Percentiles rank a stretch among this genome's conserved stretches.
Conservation (phyloP, 129 eudicot species). For the Artemisia argyi region DNA sequence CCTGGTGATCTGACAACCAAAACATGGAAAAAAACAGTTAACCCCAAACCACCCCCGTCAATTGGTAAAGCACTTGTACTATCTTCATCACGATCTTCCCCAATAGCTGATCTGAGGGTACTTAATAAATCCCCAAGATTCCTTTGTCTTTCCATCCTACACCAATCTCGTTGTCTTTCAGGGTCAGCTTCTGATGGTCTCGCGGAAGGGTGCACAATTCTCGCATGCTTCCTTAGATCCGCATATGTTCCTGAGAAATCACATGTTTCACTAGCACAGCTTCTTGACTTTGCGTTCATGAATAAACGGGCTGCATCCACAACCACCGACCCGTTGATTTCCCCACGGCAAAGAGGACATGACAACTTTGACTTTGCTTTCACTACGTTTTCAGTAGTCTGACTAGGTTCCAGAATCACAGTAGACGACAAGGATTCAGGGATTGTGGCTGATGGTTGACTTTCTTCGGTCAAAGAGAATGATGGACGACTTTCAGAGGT, state of each 20-base stretch:
- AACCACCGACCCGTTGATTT: slow-evolving; percentile 66
- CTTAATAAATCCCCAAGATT: slow-evolving; percentile 78
- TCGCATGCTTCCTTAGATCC: slow-evolving; percentile 78
- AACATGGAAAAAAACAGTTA: slow-evolving; percentile 61
- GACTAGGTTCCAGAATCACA: slow-evolving; percentile 26
- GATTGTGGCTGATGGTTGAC: background rate
- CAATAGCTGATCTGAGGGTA: slow-evolving; percentile 56
- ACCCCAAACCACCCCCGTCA: slow-evolving; percentile 56
- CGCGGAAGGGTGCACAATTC: slow-evolving; percentile 59
- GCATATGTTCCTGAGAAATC: slow-evolving; percentile 66
- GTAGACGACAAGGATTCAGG: background rate
- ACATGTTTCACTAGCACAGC: slow-evolving; percentile 75
- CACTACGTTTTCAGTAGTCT: slow-evolving; percentile 34
- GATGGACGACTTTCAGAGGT: slow-evolving; percentile 21
- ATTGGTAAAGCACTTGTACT: slow-evolving; percentile 35
- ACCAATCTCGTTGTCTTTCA: slow-evolving; percentile 68
- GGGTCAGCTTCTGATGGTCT: slow-evolving; percentile 84
- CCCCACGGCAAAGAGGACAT: slow-evolving; percentile 83
- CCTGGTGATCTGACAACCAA: slow-evolving; percentile 42
- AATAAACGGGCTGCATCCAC: slow-evolving; percentile 69
- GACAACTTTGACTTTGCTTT: slow-evolving; percentile 42
- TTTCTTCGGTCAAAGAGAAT: background rate
- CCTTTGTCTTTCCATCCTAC: slow-evolving; percentile 75
- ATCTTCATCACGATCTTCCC: slow-evolving; percentile 53
- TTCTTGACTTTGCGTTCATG: slow-evolving; percentile 68